Base-by-base conservation (phyloP, 139 green algal genomes). In the Chlamydomonas applanata region DNA sequence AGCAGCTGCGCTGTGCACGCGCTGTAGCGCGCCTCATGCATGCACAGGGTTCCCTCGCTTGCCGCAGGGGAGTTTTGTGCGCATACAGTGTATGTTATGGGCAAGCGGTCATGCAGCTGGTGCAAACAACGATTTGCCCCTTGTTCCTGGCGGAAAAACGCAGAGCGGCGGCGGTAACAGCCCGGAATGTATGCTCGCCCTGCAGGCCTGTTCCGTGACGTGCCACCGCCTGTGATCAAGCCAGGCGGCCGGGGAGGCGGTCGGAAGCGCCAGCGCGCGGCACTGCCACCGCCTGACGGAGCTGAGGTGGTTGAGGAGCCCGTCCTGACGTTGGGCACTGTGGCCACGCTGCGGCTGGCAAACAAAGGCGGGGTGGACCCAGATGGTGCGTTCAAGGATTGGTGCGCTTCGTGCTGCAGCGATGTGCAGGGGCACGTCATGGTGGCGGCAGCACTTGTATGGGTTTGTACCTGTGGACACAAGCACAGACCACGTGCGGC, bases 341-440 rank as follows among this genome's bases (percentile, higher is more conserved):
- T 98, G 52, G 80, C 86, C 4, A 86, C 97, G 60, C 86, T 98
- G 36, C 75, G 83, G 0, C 53, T 32, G 0, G 88, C 90, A 7
- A 74, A 35, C 74, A 96, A 97, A 72, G 93, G 91, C 2, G 90
- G 93, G 13, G 59, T 89, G 45, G 94, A 98, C 80, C 94, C 93
- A 0, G 83, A 88, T 62, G 93, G 90, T 81, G 71, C 49, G 73
- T 76, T n/a, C n/a, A n/a, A n/a, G n/a, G n/a, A n/a, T n/a, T n/a
- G n/a, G n/a, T n/a, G n/a, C n/a, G n/a, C n/a, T n/a, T n/a, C n/a
- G n/a, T n/a, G n/a, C n/a, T n/a, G n/a, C n/a, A n/a, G n/a, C n/a
- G n/a, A n/a, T n/a, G n/a, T n/a, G n/a, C n/a, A n/a, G n/a, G n/a
- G n/a, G n/a, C n/a, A n/a, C n/a, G n/a, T n/a, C n/a, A n/a, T n/a